Base-by-base conservation (phyloP, 2,329 filamentous ascomycete genomes). In the Pyricularia sp. region DNA sequence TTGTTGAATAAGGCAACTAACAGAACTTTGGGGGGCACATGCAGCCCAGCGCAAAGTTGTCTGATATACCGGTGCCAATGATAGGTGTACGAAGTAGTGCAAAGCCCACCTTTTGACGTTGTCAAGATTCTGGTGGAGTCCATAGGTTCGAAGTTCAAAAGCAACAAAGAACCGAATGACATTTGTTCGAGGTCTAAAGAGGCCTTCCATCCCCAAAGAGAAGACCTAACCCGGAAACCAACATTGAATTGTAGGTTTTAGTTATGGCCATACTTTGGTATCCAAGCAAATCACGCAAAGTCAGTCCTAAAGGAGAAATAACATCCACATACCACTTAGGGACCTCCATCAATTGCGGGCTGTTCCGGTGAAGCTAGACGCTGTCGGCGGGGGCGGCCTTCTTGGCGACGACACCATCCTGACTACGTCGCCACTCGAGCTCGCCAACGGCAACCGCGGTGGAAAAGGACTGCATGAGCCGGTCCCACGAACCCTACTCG, bases 391-490 rank as follows among this genome's bases (percentile, higher is more conserved):
- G 5, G 10, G 20, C 20, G 9, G 14, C n/a, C n/a, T 65, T 42
- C 20, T 36, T 26, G 31, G 20, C 10, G 1, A 1, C 31, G 14
- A 6, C 30, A 10, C 14, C 31, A 23, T 31, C n/a, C 64, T 33
- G 30, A 23, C 3, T 50, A n/a, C 31, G 64, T 36, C 20, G 17
- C 30, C 30, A 31, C 64, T 42, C 12, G 31, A 42, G 10, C 36
- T 31, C 31, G 31, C 30, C 12, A n/a, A 11, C 12, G 65, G 65
- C 58, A 11, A 63, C 67, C 0, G 31, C 31, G 14, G 31, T 33
- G 2, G 70, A 68, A 61, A 73, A 70, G 1, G 23, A 23, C 12
- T 61, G 58, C 72, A 73, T 72, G 50, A 71, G 65, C 1, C 26
- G 55, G 1, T 70, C 33, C 72, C 72, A 73, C 31, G 65, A 58